Evolutionary conservation across 73 alveolate species (phyloP), one percentile per base, ranked within the genome.

Genomic region (Paraurostyla sp.): DNA sequence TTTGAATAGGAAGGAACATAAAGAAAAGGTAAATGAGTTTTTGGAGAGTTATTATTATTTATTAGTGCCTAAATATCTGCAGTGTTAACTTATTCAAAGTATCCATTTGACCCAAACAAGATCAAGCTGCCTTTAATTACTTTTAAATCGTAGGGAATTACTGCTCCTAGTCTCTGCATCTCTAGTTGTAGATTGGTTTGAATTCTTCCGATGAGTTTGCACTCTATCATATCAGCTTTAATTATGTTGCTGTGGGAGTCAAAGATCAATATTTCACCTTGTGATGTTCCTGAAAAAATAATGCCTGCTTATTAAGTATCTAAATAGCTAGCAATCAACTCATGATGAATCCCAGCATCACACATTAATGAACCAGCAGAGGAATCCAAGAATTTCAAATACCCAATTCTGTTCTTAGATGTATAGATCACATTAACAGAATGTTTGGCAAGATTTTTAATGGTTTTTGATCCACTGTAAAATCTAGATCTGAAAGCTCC

Each of bases 401-500:
- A 69, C 15, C 84, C 84, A 3, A 69, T 46, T 69, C 23, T 69
- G 32, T 36, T 69, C 18, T 69, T 23, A n/a, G 27, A n/a, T n/a
- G 62, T 11, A 25, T 41, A 69, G 32, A 69, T 43, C 23, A 43
- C 84, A 42, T 43, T 69, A 7, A 69, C 32, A 13, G 62, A 69
- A 22, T n/a, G 62, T 29, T 43, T 69, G 3, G 84, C 58, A 16
- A 69, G 27, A 38, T 43, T 69, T 11, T 69, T 69, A 69, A 69
- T 69, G 41, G 2, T 23, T 4, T n/a, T 38, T 2, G 62, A 33
- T 33, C 84, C 84, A 69, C 84, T 69, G 13, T 13, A 40, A 60
- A 73, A 73, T 73, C 86, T 73, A 29, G 86, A 43, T 33, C 86
- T 73, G 27, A 73, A 73, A 4, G 29, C 49, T 45, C 86, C 86